Conservation (phyloP, 2,329 filamentous ascomycete species). For the Diaporthe amygdali region DNA sequence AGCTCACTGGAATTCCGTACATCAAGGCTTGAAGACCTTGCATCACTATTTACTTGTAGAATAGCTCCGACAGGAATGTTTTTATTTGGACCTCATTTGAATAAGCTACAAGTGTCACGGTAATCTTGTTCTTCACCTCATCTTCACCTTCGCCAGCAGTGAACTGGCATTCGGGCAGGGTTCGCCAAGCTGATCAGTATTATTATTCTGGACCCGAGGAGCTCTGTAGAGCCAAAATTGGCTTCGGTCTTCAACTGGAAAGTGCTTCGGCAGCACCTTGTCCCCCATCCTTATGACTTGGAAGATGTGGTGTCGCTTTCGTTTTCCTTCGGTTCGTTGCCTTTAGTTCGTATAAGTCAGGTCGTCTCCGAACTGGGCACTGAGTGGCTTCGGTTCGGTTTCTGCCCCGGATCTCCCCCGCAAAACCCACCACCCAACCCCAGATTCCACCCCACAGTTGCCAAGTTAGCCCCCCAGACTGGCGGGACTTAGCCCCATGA, state of each 20-base stretch:
- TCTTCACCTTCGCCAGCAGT: not conserved
- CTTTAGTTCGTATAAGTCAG: not conserved
- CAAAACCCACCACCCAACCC: not conserved
- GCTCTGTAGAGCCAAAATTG: not conserved
- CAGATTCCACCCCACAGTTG: not conserved
- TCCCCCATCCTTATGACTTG: not conserved
- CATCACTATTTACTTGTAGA: not conserved
- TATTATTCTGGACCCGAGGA: too few relatives aligned
- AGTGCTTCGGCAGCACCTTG: not conserved
- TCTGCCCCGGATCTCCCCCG: not conserved
- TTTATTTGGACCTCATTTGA: too few relatives aligned
- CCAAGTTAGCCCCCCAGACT: not conserved
- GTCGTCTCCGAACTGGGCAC: not conserved
- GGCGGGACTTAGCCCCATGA: not conserved
- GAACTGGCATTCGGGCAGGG: not conserved
- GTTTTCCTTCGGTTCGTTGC: not conserved
- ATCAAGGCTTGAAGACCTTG: conserved; percentile 25
- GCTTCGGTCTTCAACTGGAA: not conserved
- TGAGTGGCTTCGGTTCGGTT: conserved; percentile 1
- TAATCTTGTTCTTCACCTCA: too few relatives aligned
- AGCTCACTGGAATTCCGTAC: conserved; percentile 54
- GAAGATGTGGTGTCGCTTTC: not conserved
- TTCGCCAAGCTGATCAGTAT: not conserved
- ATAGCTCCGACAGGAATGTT: not conserved
- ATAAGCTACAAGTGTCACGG: not conserved